These are phyloP conservation scores for Paecilomyces variotii DNA, from an alignment of 2,329 filamentous ascomycete genomes.

Conservation along the genomic window DNA sequence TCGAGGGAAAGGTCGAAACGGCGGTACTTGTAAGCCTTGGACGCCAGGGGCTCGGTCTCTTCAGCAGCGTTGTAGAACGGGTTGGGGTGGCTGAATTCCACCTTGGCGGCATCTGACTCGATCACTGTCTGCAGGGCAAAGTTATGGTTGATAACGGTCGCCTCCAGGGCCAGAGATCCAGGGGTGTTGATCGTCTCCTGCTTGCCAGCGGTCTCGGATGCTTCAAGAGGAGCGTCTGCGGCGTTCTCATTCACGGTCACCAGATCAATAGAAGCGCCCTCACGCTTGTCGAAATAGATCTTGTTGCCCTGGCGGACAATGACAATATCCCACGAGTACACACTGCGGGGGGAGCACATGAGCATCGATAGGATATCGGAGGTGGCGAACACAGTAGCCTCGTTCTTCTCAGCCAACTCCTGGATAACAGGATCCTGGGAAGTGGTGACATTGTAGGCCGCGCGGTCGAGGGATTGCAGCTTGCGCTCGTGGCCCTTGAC, in stretches of 20 bases:
- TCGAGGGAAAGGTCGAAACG: constrained; percentile 92
- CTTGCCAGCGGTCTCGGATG: constrained; percentile 60
- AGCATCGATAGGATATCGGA: constrained; percentile 98
- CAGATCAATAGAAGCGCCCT: constrained; percentile 89
- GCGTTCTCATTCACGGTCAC: constrained; percentile 99
- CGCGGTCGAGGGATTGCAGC: constrained; percentile 81
- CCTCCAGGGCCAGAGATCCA: constrained; percentile 85
- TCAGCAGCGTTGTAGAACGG: constrained; percentile 95
- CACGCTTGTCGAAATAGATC: constrained; percentile 98
- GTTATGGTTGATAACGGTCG: constrained; percentile 99
- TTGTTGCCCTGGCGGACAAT: constrained; percentile 90
- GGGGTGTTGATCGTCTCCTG: constrained; percentile 95
- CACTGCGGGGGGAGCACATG: constrained; percentile 93
- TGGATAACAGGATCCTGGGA: constrained; percentile 95
- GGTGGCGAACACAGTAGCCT: constrained; percentile 93
- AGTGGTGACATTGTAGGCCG: constrained; percentile 96
- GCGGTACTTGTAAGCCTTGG: constrained; percentile 97
- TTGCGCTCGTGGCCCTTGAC: constrained; percentile 84
- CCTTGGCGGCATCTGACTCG: constrained; percentile 70
- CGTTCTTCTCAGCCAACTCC: constrained; percentile 89
- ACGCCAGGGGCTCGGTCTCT: constrained; percentile 87
- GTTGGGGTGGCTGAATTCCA: constrained; percentile 80
- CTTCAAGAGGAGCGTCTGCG: constrained; percentile 84
- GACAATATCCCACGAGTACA: constrained; percentile 98
- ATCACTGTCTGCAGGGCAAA: constrained; percentile 92